Evolutionary conservation across 1,139 yeast genomes (phyloP).

Genomic region (Nakaseomyces delphensis): DNA sequence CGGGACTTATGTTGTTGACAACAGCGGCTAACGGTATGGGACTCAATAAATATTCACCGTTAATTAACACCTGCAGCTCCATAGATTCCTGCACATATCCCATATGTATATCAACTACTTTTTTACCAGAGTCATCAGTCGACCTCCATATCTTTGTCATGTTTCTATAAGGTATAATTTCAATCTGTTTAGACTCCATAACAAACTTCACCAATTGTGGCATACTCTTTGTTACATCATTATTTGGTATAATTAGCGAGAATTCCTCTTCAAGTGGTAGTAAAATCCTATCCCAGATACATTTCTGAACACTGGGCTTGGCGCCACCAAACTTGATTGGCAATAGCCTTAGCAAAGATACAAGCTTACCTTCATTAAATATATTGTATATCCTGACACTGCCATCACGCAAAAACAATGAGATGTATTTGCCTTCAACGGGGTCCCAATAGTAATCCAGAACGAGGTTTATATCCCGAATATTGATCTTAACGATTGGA

Average conservation of each 20-base stretch:
- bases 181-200: conserved; percentile 14
- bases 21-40: background rate
- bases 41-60: conserved; percentile 13
- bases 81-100: conserved; percentile 9
- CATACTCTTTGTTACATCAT: conserved; percentile 15
- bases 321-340: conserved; percentile 3
- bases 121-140: conserved; percentile 2
- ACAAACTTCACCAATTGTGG: conserved; percentile 20
- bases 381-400: conserved; percentile 21
- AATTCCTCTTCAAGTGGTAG: background rate
- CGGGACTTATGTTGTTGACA: background rate
- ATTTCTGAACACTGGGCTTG: conserved; percentile 1
- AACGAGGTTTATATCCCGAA: conserved; percentile 18
- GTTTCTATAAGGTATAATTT: conserved; percentile 11
- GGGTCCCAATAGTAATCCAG: conserved; percentile 22
- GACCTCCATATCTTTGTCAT: conserved; percentile 4
- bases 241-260: background rate
- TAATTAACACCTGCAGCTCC: conserved; percentile 10
- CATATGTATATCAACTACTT: conserved; percentile 13
- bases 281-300: conserved; percentile 19
- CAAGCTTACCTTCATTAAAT: conserved; percentile 21
- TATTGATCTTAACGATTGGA: conserved; percentile 11
- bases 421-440: conserved; percentile 18
- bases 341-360: conserved; percentile 17
- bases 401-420: conserved; percentile 23